Evolutionary conservation across 2,329 filamentous ascomycete genomes (phyloP).

Genomic region (Gaeumannomyces tritici): DNA sequence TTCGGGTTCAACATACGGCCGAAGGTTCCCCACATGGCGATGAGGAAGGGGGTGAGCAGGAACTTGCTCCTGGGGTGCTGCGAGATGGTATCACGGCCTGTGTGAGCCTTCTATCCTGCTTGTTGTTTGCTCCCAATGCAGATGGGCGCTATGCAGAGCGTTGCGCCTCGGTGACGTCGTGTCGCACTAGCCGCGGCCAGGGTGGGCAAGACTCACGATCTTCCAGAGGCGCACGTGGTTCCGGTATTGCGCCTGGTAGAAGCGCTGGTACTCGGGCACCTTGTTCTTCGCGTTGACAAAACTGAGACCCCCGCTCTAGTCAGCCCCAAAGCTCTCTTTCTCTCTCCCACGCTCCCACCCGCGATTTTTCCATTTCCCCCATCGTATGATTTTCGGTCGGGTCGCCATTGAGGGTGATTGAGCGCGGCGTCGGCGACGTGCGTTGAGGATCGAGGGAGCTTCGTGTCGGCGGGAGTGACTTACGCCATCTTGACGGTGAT

Average conservation of each 20-base stretch:
- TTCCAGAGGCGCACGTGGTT: constrained; percentile 62
- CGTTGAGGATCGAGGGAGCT: background rate
- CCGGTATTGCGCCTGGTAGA: constrained; percentile 66
- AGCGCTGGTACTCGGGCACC: constrained; percentile 64
- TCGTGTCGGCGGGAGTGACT: background rate
- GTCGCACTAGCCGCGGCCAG: background rate
- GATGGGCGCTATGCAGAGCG: background rate
- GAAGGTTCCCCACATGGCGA: constrained; percentile 52
- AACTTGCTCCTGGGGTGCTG: constrained; percentile 56
- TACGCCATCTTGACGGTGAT: constrained; percentile 3
- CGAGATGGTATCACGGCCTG: constrained; percentile 14
- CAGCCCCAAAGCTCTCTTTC: background rate
- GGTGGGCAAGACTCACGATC: constrained; percentile 51
- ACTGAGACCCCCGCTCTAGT: constrained; percentile 20
- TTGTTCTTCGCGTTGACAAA: constrained; percentile 65
- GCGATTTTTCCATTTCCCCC: background rate
- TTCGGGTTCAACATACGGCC: constrained; percentile 39
- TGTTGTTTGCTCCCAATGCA: background rate
- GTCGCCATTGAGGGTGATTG: constrained; percentile 2
- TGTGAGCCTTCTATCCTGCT: constrained; percentile 9
- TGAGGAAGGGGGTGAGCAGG: constrained; percentile 60
- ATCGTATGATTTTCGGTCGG: constrained; percentile 2
- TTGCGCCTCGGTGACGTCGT: background rate
- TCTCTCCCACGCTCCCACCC: background rate
- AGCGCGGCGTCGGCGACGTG: background rate